Percentiles rank a stretch among this genome's conserved stretches.
Evolutionary conservation across 2,329 filamentous ascomycete genomes (phyloP).

Genomic region (Chrysoporthe cubensis): DNA sequence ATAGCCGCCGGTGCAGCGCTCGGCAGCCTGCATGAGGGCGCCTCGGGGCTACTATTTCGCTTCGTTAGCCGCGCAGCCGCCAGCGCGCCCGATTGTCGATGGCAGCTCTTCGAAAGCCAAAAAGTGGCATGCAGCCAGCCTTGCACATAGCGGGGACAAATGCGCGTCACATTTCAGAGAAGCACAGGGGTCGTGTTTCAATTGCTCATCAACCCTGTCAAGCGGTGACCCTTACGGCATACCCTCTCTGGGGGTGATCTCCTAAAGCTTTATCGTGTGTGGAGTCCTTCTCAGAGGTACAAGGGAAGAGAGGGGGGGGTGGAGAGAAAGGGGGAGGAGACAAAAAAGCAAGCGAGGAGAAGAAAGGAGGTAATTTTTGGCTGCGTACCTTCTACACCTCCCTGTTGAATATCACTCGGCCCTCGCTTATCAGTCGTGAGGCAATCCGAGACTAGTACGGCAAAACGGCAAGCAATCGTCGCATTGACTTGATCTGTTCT

Average conservation of each 20-base stretch:
- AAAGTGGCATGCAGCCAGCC: background rate
- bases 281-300: background rate
- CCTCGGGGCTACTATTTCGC: background rate
- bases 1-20: background rate
- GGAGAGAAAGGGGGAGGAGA: background rate
- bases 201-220: background rate
- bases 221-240: background rate
- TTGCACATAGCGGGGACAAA: background rate
- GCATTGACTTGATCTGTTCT: no score
- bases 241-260: background rate
- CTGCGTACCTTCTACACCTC: no score
- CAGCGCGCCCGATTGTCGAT: background rate
- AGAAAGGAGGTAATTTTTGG: no score
- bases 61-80: background rate
- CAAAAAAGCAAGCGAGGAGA: no score
- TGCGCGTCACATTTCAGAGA: background rate
- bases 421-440: no score
- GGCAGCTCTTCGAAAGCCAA: background rate
- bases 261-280: background rate
- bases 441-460: no score
- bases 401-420: no score
- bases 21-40: background rate
- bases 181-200: background rate
- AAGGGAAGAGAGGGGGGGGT: background rate
- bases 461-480: no score